phyloP scores from a whole-genome alignment of 495 filamentous ascomycete species.

The Penicillium flavigenum region DNA sequence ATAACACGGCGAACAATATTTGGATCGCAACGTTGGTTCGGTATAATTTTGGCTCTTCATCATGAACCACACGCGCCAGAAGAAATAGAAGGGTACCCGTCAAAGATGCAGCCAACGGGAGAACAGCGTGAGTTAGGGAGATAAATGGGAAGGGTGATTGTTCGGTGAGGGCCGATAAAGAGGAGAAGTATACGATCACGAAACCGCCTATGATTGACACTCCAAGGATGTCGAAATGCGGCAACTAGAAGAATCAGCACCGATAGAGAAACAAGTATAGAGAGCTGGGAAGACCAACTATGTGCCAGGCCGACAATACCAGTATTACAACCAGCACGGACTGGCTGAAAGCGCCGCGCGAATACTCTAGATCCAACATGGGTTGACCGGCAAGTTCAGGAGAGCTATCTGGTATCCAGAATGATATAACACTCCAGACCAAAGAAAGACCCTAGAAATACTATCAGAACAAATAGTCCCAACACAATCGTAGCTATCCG shows the following conservation, averaged over 20 bases:
- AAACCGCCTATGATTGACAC: constrained; percentile 38
- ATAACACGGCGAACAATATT: constrained; percentile 27
- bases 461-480: constrained; percentile 7
- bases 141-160: constrained; percentile 40
- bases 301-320: constrained; percentile 39
- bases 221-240: constrained; percentile 36
- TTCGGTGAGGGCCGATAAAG: constrained; percentile 26
- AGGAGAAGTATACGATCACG: constrained; percentile 31
- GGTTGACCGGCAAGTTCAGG: constrained; percentile 29
- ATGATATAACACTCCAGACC: constrained; percentile 30
- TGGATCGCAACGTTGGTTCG: constrained; percentile 34
- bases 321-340: constrained; percentile 32
- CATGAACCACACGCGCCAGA: constrained; percentile 28
- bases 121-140: constrained; percentile 17
- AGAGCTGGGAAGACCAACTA: constrained; percentile 31
- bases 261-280: background rate
- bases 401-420: constrained; percentile 25
- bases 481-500: background rate
- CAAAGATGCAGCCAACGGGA: constrained; percentile 21
- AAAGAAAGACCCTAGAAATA: constrained; percentile 33
- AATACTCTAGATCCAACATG: constrained; percentile 34
- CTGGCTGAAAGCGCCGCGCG: constrained; percentile 38
- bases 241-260: constrained; percentile 33
- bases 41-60: constrained; percentile 33
- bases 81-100: constrained; percentile 33